A percentile compares a stretch with the other conserved stretches of the same genome.
These are phyloP conservation scores for Albizia julibrissin DNA, from an alignment of 306 rosid genomes.

Conservation along the genomic window DNA sequence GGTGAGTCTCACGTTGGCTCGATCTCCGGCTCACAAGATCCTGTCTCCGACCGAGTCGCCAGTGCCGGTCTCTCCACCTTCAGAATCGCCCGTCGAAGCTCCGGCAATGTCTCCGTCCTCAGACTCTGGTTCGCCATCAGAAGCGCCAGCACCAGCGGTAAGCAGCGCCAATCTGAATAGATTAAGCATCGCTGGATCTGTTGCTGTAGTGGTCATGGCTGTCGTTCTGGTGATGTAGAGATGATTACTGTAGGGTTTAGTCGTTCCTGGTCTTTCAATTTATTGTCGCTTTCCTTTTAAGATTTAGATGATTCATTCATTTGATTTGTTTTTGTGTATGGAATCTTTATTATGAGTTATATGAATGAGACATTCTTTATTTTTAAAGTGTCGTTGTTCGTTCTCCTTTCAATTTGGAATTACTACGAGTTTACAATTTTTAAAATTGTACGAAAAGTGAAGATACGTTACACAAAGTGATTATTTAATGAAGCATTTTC, in stretches of 20 bases:
- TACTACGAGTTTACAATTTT: neutral
- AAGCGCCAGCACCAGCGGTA: constrained; percentile 33
- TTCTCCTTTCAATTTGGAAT: neutral
- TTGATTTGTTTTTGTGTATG: constrained; percentile 23
- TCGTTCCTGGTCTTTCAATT: neutral
- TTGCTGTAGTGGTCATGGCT: neutral
- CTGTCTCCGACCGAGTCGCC: neutral
- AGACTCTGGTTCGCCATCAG: constrained; percentile 29
- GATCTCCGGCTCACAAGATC: constrained; percentile 29
- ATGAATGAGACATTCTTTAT: neutral
- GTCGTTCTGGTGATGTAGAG: constrained; percentile 30
- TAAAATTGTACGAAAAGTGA: neutral
- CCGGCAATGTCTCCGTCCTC: constrained; percentile 31
- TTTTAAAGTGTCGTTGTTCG: neutral
- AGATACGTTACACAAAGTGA: too few relatives aligned
- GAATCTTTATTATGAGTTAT: neutral
- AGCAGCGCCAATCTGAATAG: constrained; percentile 40
- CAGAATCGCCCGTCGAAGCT: constrained; percentile 20
- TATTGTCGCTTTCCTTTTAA: neutral
- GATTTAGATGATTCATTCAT: constrained; percentile 15
- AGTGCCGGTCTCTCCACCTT: constrained; percentile 14
- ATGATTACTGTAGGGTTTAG: neutral
- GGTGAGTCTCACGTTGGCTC: constrained; percentile 42
- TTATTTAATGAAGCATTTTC: too few relatives aligned
- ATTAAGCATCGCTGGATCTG: constrained; percentile 24